Evolutionary conservation across 768 basidiomycete genomes (phyloP).

Genomic region (Mycena rosella): DNA sequence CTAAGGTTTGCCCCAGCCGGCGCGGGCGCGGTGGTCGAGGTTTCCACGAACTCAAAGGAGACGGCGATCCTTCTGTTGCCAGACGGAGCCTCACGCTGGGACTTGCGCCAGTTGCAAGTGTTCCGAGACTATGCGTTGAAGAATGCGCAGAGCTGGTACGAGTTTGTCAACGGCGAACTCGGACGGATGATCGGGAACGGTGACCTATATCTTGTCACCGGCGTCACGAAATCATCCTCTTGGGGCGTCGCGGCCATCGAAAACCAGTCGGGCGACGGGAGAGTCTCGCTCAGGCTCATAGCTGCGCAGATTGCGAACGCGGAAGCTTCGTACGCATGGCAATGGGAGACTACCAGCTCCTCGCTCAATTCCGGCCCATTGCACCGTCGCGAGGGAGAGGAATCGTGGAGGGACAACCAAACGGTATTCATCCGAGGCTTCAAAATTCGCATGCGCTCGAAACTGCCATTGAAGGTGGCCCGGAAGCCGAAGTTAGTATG

Average conservation of each 20-base stretch:
- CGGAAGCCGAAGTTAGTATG: no score
- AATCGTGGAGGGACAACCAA: constrained; percentile 25
- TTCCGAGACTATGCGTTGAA: no score
- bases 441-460: constrained; percentile 16
- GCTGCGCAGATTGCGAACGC: neutral
- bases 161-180: neutral
- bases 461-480: no score
- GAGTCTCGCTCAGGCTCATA: constrained; percentile 19
- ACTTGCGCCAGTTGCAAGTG: no score
- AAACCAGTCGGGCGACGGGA: neutral
- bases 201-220: no score
- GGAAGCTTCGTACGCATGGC: constrained; percentile 3
- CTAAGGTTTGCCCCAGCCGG: no score
- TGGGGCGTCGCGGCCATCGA: constrained; percentile 24
- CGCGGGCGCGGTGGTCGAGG: no score
- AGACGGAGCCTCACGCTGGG: no score
- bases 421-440: constrained; percentile 32
- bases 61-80: no score
- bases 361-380: constrained; percentile 11
- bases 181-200: no score
- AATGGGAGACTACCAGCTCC: constrained; percentile 18
- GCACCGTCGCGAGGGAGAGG: neutral
- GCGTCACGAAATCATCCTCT: constrained; percentile 3
- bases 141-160: constrained; percentile 30
- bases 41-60: no score